Evolutionary conservation across 139 green algal species (phyloP).

Genomic region (Axilococcus clingmanii): DNA sequence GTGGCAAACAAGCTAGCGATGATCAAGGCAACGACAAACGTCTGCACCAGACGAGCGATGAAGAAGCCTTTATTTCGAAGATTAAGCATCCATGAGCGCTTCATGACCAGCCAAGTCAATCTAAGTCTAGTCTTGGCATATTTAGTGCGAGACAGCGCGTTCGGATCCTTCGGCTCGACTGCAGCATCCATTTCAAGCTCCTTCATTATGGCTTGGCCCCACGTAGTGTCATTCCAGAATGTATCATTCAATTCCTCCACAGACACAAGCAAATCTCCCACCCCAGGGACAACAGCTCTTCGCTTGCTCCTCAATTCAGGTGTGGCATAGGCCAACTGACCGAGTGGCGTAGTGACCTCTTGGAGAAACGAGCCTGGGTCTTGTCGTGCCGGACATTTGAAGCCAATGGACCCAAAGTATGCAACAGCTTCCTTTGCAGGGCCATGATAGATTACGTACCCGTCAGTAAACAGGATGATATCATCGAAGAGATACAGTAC

Average conservation of each 20-base stretch:
- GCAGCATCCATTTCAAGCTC: constrained; percentile 5
- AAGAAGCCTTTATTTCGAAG: constrained; percentile 3
- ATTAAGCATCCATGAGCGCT: constrained; percentile 1
- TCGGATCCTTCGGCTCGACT: neutral
- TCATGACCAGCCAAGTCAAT: neutral
- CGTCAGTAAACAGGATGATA: constrained; percentile 54
- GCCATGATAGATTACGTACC: constrained; percentile 55
- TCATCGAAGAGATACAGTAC: constrained; percentile 57
- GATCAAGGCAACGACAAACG: constrained; percentile 18
- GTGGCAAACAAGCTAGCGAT: constrained; percentile 16
- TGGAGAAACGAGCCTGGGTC: constrained; percentile 61
- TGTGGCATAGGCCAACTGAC: constrained; percentile 19
- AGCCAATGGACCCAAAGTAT: constrained; percentile 55
- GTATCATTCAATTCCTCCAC: constrained; percentile 14
- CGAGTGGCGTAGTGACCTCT: constrained; percentile 33
- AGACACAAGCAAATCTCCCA: constrained; percentile 11
- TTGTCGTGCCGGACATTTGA: constrained; percentile 55
- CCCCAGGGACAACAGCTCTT: constrained; percentile 6
- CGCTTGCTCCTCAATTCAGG: constrained; percentile 2
- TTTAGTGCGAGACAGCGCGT: neutral
- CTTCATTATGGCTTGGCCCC: constrained; percentile 1
- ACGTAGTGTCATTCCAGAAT: constrained; percentile 12
- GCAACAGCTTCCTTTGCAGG: constrained; percentile 38
- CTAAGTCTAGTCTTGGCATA: neutral
- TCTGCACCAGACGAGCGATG: constrained; percentile 13